Base-by-base conservation (phyloP, 2,329 filamentous ascomycete genomes). In the Fusarium lyarnte region DNA sequence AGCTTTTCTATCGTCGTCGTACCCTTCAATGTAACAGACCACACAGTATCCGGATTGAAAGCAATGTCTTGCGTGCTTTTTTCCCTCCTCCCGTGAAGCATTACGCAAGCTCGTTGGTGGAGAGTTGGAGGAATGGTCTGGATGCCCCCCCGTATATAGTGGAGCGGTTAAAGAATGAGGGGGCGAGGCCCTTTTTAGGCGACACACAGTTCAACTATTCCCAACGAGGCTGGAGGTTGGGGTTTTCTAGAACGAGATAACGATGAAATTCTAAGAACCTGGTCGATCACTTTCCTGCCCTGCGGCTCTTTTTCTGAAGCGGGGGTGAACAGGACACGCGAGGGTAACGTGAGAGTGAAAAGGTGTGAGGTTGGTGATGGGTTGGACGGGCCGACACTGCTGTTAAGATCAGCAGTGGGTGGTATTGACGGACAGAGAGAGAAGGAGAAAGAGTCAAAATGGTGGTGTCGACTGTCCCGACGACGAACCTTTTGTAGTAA, bases 51-150 rank as follows among this genome's bases (percentile, higher is more conserved):
- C 65, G 58, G 51, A 19, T 41, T 36, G 19, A 39, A 73, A 25
- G 0, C n/a, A 51, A 42, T 38, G 25, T 63, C 61, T 63, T 54
- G 62, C 46, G 45, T 52, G 41, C 57, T 43, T 72, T 60, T 39
- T 35, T 47, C 49, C 41, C 38, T 35, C 42, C 61, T 38, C 53
- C 53, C 54, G 66, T 54, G 42, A 52, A 38, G 54, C 54, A 74
- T 76, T 76, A 76, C 74, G 74, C 74, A 76, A 76, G 74, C 74
- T 55, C 57, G 63, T 64, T 63, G 61, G 64, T 61, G 65, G 69
- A 58, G 67, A 61, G 64, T 41, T 58, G 59, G 63, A 74, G 74
- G 73, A 73, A 71, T 68, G 63, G 69, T 69, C 75, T 75, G 70
- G 63, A 69, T 74, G 75, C 59, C 63, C 36, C 49, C 70, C 46